These are phyloP conservation scores for Gentiana dahurica DNA, from an alignment of 257 asterid species.

Conservation along the genomic window DNA sequence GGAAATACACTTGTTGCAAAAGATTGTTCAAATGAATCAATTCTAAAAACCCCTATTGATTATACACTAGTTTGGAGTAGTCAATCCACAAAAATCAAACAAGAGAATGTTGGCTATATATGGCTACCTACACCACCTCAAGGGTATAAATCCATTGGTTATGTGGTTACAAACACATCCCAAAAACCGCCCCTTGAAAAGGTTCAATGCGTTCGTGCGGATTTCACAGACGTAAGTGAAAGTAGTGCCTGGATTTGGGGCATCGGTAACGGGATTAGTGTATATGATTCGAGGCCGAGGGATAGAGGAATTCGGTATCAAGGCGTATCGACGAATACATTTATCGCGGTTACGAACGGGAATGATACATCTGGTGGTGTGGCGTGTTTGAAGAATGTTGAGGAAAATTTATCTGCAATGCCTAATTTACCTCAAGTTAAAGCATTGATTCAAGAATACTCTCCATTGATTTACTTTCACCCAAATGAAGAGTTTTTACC, in stretches of 20 bases:
- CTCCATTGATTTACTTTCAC: slow-evolving; percentile 25
- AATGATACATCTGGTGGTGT: background rate
- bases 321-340: slow-evolving; percentile 19
- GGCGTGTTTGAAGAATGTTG: slow-evolving; percentile 21
- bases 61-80: slow-evolving; percentile 16
- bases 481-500: slow-evolving; percentile 22
- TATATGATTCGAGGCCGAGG: slow-evolving; percentile 16
- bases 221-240: slow-evolving; percentile 9
- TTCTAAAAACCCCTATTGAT: slow-evolving; percentile 7
- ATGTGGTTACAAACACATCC: slow-evolving; percentile 8
- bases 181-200: slow-evolving; percentile 11
- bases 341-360: slow-evolving; percentile 5
- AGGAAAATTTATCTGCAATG: slow-evolving; percentile 10
- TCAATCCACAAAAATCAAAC: background rate
- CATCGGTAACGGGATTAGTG: slow-evolving; percentile 8
- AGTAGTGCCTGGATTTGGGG: slow-evolving; percentile 14
- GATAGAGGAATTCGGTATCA: slow-evolving; percentile 17
- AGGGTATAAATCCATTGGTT: slow-evolving; percentile 10
- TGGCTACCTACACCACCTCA: slow-evolving; percentile 14
- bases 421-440: slow-evolving; percentile 23
- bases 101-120: slow-evolving; percentile 6
- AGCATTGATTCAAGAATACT: slow-evolving; percentile 19
- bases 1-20: slow-evolving; percentile 23
- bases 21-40: slow-evolving; percentile 1
- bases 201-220: slow-evolving; percentile 12